Base-by-base conservation (phyloP, 495 filamentous ascomycete genomes). In the Aspergillus saccharolyticus region DNA sequence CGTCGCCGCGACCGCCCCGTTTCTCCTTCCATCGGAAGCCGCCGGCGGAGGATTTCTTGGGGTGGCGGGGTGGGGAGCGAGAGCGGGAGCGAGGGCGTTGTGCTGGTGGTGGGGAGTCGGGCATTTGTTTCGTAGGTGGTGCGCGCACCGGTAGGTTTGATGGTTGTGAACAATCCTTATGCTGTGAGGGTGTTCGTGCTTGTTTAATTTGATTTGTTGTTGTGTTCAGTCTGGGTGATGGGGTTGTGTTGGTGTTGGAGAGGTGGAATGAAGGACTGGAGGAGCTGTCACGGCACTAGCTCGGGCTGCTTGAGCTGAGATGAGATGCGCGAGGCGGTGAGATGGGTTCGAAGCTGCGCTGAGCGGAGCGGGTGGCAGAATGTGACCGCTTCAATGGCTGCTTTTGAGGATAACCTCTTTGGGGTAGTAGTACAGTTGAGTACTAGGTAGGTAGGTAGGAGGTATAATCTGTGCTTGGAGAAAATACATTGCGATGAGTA, bases 1-100 rank as follows among this genome's bases (percentile, higher is more conserved):
- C 42, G 22, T 22, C 53, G 20, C 44, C 24, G 20, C 56, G 54
- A 18, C 52, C 24, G 39, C 55, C 42, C 12, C 59, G 59, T 46
- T 61, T 61, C 18, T 61, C 59, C 19, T 61, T 61, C 59, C 59
- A 61, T 53, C 59, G 50, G 46, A 61, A 61, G 14, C 59, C 59
- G 4, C 54, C 54, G 14, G 46, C 30, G 33, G 33, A 39, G 33
- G 33, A 39, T 39, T 42, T 25, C 51, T 61, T 61, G 44, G 59
- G 59, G n/a, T 47, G 44, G 52, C 54, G 59, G 21, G 54, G 59
- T 30, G 59, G 59, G 17, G 59, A 61, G 51, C 59, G 59, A 5
- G 59, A 61, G 49, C 59, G 59, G 9, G 53, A 56, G 28, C 55
- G 59, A 25, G 39, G 39, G 59, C 19, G 47, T 30, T 22, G 21